Evolutionary conservation across 2,329 filamentous ascomycete genomes (phyloP).

Genomic region (Colletotrichum filicis): DNA sequence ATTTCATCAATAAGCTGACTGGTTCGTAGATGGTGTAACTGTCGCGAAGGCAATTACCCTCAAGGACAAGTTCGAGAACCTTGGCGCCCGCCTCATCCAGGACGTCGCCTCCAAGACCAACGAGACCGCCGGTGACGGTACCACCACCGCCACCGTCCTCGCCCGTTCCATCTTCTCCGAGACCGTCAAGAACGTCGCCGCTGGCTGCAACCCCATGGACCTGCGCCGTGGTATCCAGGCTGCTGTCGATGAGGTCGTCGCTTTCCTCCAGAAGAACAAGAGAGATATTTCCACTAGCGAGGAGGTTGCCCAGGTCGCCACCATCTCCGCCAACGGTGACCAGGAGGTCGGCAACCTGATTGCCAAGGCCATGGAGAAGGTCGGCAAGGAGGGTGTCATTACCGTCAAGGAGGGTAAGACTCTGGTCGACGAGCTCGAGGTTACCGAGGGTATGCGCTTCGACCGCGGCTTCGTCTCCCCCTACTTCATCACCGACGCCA

Average conservation of each 20-base stretch:
- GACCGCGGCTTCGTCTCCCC: slow-evolving; percentile 98
- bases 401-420: slow-evolving; percentile 99
- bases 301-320: slow-evolving; percentile 97
- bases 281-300: slow-evolving; percentile 96
- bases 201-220: slow-evolving; percentile 99
- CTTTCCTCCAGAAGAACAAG: slow-evolving; percentile 96
- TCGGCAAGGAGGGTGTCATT: slow-evolving; percentile 99
- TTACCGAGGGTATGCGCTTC: slow-evolving; percentile 99
- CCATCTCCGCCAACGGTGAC: slow-evolving; percentile 98
- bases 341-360: slow-evolving; percentile 95
- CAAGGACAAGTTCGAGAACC: slow-evolving; percentile 99
- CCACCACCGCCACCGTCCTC: slow-evolving; percentile 96
- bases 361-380: slow-evolving; percentile 99
- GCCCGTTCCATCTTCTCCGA: slow-evolving; percentile 99
- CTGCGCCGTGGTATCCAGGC: slow-evolving; percentile 96
- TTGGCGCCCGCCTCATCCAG: slow-evolving; percentile 94
- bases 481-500: slow-evolving; percentile 99
- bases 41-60: slow-evolving; percentile 90
- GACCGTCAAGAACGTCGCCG: slow-evolving; percentile 99
- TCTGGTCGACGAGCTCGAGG: slow-evolving; percentile 95
- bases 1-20: slow-evolving; percentile 37
- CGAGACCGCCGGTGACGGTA: slow-evolving; percentile 98
- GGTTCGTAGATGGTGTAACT: slow-evolving; percentile 79
- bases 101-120: slow-evolving; percentile 99
- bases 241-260: slow-evolving; percentile 92